Conservation (phyloP, 345 rosid genomes). For the Populus euphratica region DNA sequence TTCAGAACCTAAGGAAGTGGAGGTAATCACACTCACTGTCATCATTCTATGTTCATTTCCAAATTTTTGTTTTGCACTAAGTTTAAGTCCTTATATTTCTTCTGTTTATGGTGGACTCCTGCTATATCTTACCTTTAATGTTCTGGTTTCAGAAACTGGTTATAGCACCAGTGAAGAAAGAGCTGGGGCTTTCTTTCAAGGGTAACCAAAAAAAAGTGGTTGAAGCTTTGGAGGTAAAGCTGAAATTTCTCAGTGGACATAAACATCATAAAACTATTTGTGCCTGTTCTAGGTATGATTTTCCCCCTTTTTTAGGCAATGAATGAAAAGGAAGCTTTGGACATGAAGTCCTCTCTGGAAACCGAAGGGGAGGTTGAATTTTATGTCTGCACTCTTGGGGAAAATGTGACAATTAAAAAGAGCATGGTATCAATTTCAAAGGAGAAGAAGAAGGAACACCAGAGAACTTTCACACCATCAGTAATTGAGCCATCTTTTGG, state of each 20-base stretch:
- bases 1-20: conserved; percentile 85
- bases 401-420: conserved; percentile 63
- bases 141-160: conserved; percentile 61
- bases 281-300: neutral
- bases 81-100: neutral
- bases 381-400: conserved; percentile 62
- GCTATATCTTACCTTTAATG: neutral
- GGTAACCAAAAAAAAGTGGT: conserved; percentile 70
- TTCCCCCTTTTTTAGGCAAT: conserved; percentile 49
- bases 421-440: conserved; percentile 85
- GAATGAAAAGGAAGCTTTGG: conserved; percentile 85
- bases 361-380: conserved; percentile 84
- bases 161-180: conserved; percentile 72
- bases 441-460: conserved; percentile 86
- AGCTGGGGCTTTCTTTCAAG: conserved; percentile 86
- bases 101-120: neutral
- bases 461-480: conserved; percentile 84
- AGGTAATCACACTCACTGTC: conserved; percentile 41
- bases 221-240: conserved; percentile 73
- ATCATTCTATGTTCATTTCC: neutral
- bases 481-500: conserved; percentile 96
- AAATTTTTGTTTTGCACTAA: neutral
- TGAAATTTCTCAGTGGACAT: neutral
- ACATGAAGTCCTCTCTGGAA: conserved; percentile 72
- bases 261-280: neutral